Conservation (phyloP, 495 filamentous ascomycete species). For the Penicillium pancosmium region DNA sequence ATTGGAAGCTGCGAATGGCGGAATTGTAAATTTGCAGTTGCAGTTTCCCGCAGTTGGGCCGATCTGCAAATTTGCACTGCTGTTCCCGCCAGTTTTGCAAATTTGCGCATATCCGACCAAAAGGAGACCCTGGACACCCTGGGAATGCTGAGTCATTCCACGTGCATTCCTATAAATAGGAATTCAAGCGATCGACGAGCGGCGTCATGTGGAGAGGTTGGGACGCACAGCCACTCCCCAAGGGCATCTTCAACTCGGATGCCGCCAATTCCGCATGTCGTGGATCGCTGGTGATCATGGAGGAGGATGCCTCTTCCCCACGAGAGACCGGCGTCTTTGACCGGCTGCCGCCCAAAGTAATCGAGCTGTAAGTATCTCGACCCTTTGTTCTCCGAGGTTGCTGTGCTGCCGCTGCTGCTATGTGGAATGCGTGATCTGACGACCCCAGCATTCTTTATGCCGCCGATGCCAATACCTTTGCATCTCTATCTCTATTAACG, state of each 20-base stretch:
- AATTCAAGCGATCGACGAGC: conserved; percentile 20
- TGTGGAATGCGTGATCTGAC: conserved; percentile 23
- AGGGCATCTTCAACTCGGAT: conserved; percentile 19
- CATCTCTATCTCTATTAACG: conserved; percentile 81
- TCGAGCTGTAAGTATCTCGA: conserved; percentile 30
- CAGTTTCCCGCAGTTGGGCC: not conserved
- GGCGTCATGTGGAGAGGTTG: conserved; percentile 20
- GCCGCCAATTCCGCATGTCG: conserved; percentile 27
- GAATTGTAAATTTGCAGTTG: not conserved
- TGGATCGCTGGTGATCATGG: conserved; percentile 29
- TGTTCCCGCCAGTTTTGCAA: not conserved
- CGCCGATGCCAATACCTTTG: conserved; percentile 77
- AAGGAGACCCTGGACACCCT: not conserved
- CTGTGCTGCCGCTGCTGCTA: not conserved
- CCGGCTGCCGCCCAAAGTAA: conserved; percentile 31
- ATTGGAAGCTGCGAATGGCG: not conserved
- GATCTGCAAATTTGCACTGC: conserved; percentile 1
- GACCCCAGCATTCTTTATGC: conserved; percentile 70
- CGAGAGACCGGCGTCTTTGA: conserved; percentile 19
- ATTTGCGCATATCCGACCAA: not conserved
- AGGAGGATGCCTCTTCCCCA: conserved; percentile 26
- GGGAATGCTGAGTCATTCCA: conserved; percentile 24
- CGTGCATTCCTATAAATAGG: conserved; percentile 21
- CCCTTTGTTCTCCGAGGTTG: conserved; percentile 2
- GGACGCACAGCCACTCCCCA: conserved; percentile 28